These are phyloP conservation scores for Colletotrichum lindemuthianum DNA, from an alignment of 2,329 filamentous ascomycete species.

Conservation along the genomic window DNA sequence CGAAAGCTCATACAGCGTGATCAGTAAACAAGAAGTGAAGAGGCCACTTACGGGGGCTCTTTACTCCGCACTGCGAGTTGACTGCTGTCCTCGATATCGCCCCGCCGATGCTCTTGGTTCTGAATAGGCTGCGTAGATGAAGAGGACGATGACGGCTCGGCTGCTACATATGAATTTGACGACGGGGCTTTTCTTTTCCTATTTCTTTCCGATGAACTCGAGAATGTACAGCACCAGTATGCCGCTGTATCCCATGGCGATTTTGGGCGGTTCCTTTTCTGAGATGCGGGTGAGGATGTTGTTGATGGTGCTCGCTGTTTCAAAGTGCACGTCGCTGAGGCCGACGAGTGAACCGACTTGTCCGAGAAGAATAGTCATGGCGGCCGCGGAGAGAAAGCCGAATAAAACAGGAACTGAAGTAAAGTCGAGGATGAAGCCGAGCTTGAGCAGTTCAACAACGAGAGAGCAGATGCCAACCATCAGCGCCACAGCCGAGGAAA, in stretches of 20 bases:
- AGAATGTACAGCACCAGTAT: slow-evolving; percentile 66
- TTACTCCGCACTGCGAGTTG: slow-evolving; percentile 72
- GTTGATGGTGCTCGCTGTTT: slow-evolving; percentile 66
- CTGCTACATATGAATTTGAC: slow-evolving; percentile 69
- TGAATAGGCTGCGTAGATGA: slow-evolving; percentile 74
- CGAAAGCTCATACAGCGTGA: slow-evolving; percentile 70
- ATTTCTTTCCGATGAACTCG: slow-evolving; percentile 66
- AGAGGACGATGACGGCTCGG: slow-evolving; percentile 67
- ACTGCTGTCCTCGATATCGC: slow-evolving; percentile 76
- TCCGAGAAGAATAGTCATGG: slow-evolving; percentile 72
- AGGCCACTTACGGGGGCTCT: slow-evolving; percentile 70
- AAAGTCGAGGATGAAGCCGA: slow-evolving; percentile 73
- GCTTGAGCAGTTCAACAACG: slow-evolving; percentile 67
- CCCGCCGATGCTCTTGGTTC: slow-evolving; percentile 70
- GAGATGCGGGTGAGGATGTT: slow-evolving; percentile 67
- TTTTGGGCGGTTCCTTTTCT: slow-evolving; percentile 66
- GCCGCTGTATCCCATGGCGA: slow-evolving; percentile 67
- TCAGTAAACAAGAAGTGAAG: slow-evolving; percentile 68
- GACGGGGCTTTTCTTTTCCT: slow-evolving; percentile 66
- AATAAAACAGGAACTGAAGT: slow-evolving; percentile 72
- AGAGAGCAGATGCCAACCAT: slow-evolving; percentile 71
- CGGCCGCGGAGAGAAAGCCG: slow-evolving; percentile 74
- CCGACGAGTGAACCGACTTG: slow-evolving; percentile 71
- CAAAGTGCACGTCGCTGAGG: slow-evolving; percentile 57
- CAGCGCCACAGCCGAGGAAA: slow-evolving; percentile 70